Evolutionary conservation across 1,284 basidiomycete species (phyloP), one percentile per base, ranked within the genome.

Genomic region (Tilletia setariae): DNA sequence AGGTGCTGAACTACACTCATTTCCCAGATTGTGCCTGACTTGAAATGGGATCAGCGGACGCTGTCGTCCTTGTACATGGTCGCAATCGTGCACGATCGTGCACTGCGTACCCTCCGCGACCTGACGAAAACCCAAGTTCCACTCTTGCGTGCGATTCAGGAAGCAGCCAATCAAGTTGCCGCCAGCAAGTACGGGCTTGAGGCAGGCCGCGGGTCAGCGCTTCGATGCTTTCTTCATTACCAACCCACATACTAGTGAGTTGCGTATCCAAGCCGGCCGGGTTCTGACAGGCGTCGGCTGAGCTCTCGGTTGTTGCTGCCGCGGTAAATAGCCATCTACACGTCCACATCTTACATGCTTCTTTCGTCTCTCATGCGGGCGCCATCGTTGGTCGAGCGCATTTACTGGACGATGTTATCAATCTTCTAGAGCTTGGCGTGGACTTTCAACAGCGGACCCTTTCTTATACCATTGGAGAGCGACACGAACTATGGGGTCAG

Each of bases 221-320:
- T 97, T 70, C 85, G 93, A 69, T 87, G 95, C 85, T 95, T 90
- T 78, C 84, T 98, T 30, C 95, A 98, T 81, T 98, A 98, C 81
- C 94, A 97, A 81, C 95, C 95, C 0, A 92, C 90, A 47, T 98
- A 97, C 80, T 98, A 81, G 94, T 95, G 72, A 79, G 91, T 86
- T 6, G 0, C 44, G 28, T 66, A 49, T 19, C n/a, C n/a, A n/a
- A n/a, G n/a, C n/a, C n/a, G n/a, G n/a, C n/a, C n/a, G n/a, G n/a
- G n/a, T n/a, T n/a, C n/a, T n/a, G n/a, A n/a, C n/a, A n/a, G n/a
- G n/a, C n/a, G n/a, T n/a, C n/a, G n/a, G n/a, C n/a, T n/a, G n/a
- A n/a, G n/a, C n/a, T n/a, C n/a, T n/a, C n/a, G n/a, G n/a, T n/a
- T n/a, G n/a, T n/a, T n/a, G n/a, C n/a, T n/a, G n/a, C n/a, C n/a